Evolutionary conservation across 106 monocot genomes (phyloP), one percentile per base, ranked within the genome.

Genomic region (Dendrobium chrysotoxum): DNA sequence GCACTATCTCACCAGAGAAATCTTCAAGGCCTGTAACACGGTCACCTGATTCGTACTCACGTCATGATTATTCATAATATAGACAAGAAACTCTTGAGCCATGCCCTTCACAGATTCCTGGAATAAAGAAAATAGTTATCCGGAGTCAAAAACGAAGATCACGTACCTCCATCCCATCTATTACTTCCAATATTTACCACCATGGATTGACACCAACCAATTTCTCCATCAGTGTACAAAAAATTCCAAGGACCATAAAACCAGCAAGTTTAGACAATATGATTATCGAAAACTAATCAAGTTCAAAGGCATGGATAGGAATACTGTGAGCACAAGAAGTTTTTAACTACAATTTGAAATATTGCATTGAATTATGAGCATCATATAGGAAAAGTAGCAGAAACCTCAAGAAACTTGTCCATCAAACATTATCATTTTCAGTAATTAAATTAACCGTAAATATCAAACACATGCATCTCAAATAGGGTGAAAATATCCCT

Each of bases 41-140:
- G 90, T 82, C 30, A 82, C 75, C 67, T 85, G 81, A 15, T 91
- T 88, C n/a, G 50, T 85, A 79, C 45, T 84, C 53, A 96, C 90
- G 50, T 86, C 87, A 79, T 85, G 91, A 79, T 91, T 91, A 50
- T 88, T 93, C 89, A 96, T 86, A 80, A 93, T 77, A 77, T 91
- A 93, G 28, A 87, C 84, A 44, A 96, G 92, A 77, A 91, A 79
- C 39, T 28, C 66, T 47, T 85, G 77, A 77, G 91, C 89, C 65
- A 85, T 53, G 54, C 13, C 25, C 77, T 85, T 89, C 11, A 89
- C 86, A 83, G 84, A 53, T 17, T 75, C 87, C 95, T 95, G 86
- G 3, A 40, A 74, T 74, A 5, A 4, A 70, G 31, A 70, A 70
- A 70, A 70, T 70, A 35, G 11, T n/a, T 23, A 61, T 70, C 31